Evolutionary conservation across 768 basidiomycete genomes (phyloP), one percentile per base, ranked within the genome.

Genomic region (Pleurotus tuber-regium): DNA sequence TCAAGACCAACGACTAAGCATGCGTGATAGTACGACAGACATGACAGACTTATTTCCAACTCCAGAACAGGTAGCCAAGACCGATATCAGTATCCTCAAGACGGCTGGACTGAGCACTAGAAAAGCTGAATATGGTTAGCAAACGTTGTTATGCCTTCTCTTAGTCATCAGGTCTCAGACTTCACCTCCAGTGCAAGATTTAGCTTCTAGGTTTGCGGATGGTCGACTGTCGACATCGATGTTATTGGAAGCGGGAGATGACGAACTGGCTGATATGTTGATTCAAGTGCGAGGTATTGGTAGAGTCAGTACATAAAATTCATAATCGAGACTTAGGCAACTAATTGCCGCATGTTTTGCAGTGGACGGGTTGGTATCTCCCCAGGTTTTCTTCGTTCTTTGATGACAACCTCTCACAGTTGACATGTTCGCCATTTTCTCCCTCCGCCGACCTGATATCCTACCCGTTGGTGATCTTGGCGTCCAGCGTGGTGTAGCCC

Each of bases 341-440:
- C 7, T 16, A 1, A 43, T 43, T 23, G 42, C 14, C n/a, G 4
- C 2, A 7, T 29, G 54, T 10, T 43, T 28, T 53, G 19, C 54
- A 82, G 83, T 86, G 79, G 83, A 86, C 86, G 41, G 82, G 83
- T 82, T 64, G 52, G 66, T 59, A 5, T 14, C 10, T 43, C 14
- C n/a, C 10, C 6, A 33, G 25, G 39, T 41, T 43, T 57, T 40
- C 38, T 51, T 49, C 35, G 44, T 44, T 35, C 44, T 47, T 48
- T 51, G 56, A 53, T 24, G 35, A 16, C 25, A 30, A 16, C 28
- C 35, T 54, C 59, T 60, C 62, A 51, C 68, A 78, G 90, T 92
- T n/a, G 86, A 93, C 60, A 95, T 95, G 93, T 95, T 95, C 61
- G 79, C 88, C 11, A 90, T 97, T 38, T 96, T 95, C 67, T 87